phyloP scores from a whole-genome alignment of 2,329 filamentous ascomycete genomes.

The Orbilia quercus region DNA sequence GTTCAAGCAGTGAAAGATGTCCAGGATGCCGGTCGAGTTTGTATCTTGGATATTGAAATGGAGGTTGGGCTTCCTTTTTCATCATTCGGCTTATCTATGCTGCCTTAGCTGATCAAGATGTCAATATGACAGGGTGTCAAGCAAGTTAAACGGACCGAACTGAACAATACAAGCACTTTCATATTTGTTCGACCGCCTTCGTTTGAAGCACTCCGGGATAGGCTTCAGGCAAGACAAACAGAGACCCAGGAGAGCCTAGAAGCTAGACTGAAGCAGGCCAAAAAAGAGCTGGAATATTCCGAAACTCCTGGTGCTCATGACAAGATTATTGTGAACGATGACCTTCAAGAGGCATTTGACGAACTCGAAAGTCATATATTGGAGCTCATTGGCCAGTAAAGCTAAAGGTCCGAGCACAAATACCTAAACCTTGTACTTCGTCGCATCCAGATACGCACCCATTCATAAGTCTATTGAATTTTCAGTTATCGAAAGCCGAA shows the following conservation, averaged over 20 bases:
- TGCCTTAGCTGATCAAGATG: constrained; percentile 61
- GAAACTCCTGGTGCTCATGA: constrained; percentile 75
- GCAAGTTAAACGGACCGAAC: constrained; percentile 81
- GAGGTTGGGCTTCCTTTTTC: constrained; percentile 69
- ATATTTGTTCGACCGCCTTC: constrained; percentile 86
- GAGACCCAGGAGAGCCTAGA: constrained; percentile 78
- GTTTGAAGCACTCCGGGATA: constrained; percentile 76
- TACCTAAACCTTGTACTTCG: too few species aligned
- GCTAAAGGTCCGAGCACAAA: too few species aligned
- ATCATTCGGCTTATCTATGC: background rate
- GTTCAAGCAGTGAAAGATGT: constrained; percentile 80
- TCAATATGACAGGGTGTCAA: constrained; percentile 74
- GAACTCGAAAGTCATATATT: constrained; percentile 68
- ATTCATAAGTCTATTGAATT: too few species aligned
- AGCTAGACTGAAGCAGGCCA: constrained; percentile 77
- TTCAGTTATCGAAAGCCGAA: too few species aligned
- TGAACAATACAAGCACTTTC: constrained; percentile 75
- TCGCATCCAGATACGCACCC: too few species aligned
- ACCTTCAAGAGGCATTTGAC: constrained; percentile 70
- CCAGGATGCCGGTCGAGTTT: constrained; percentile 71
- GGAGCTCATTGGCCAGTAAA: background rate
- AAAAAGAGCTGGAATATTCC: constrained; percentile 78
- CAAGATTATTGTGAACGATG: constrained; percentile 74
- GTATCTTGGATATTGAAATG: constrained; percentile 96
- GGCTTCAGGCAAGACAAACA: constrained; percentile 80